Base-by-base conservation (phyloP, 2,329 filamentous ascomycete species). In the Calonectria ilicicola region DNA sequence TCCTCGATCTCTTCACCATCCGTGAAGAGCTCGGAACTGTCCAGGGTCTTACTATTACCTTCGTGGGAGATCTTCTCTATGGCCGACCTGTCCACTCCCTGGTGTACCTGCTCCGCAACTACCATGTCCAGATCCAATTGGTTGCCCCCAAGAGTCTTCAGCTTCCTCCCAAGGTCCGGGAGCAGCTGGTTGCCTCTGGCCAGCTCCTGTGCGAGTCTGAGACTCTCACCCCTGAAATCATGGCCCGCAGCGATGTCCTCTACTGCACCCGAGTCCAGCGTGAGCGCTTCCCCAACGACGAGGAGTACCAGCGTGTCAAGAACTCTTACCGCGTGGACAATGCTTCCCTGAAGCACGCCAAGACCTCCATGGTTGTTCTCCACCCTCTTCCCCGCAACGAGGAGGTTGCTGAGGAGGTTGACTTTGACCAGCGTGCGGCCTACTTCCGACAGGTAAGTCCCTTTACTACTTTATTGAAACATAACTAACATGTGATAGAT, bases 251-350 rank as follows among this genome's bases (percentile, higher is more conserved):
- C 71, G 97, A 99, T 80, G 96, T 99, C 5, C 89, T 99, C 56
- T 99, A 99, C 89, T 98, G 95, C 87, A 99, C 97, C 1, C 93
- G 97, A 19, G 94, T 99, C 78, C 97, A 99, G 86, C 97, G 97
- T 86, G 97, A 99, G 89, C 92, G 97, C 29, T 99, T 99, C 88
- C 89, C 93, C n/a, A 93, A 92, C 79, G 84, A 92, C 64, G 91
- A 90, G 51, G 92, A 94, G 80, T 99, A 97, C 83, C 95, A 98
- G 86, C 87, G 89, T 70, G 92, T 98, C 79, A 98, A 97, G 91
- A 91, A 96, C 84, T 91, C 92, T 73, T 96, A 98, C 84, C 89
- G 98, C 70, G 93, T 99, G 74, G 94, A 98, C 87, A 98, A 98
- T 83, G 91, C 92, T 79, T 94, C 96, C 23, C 89, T 99, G 81